Percentiles rank a stretch among this genome's conserved stretches.
These are phyloP conservation scores for Leucocoprinus birnbaumii DNA, from an alignment of 768 basidiomycete genomes.

Conservation along the genomic window DNA sequence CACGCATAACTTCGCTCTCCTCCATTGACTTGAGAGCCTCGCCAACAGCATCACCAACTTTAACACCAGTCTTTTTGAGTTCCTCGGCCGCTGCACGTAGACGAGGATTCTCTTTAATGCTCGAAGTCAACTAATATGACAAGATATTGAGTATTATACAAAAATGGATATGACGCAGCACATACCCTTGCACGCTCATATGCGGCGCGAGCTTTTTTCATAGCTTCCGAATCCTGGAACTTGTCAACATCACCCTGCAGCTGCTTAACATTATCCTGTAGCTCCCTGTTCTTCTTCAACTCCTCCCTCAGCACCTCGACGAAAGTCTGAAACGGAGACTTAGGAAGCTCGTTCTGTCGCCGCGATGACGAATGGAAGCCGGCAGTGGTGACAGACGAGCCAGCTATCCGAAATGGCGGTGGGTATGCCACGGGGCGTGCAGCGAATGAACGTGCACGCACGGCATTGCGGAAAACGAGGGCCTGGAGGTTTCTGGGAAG, in stretches of 20 bases:
- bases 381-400: constrained; percentile 23
- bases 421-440: constrained; percentile 23
- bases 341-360: constrained; percentile 63
- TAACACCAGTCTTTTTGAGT: constrained; percentile 83
- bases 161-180: constrained; percentile 18
- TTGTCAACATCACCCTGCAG: constrained; percentile 97
- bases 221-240: constrained; percentile 92
- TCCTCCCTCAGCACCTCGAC: constrained; percentile 93
- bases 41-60: constrained; percentile 90
- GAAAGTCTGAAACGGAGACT: constrained; percentile 95
- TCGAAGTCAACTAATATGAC: constrained; percentile 74
- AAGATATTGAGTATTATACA: not conserved
- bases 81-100: constrained; percentile 92
- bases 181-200: constrained; percentile 93
- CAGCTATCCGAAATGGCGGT: constrained; percentile 39
- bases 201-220: constrained; percentile 87
- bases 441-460: constrained; percentile 23
- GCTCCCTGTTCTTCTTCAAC: constrained; percentile 87
- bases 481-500: constrained; percentile 43
- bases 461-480: constrained; percentile 31
- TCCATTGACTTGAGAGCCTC: constrained; percentile 93
- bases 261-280: constrained; percentile 96
- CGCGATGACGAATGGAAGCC: constrained; percentile 68
- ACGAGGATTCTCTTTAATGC: constrained; percentile 94
- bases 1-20: constrained; percentile 89